These are phyloP conservation scores for Fistulinella cinereoalba DNA, from an alignment of 1,284 basidiomycete species.

Conservation along the genomic window DNA sequence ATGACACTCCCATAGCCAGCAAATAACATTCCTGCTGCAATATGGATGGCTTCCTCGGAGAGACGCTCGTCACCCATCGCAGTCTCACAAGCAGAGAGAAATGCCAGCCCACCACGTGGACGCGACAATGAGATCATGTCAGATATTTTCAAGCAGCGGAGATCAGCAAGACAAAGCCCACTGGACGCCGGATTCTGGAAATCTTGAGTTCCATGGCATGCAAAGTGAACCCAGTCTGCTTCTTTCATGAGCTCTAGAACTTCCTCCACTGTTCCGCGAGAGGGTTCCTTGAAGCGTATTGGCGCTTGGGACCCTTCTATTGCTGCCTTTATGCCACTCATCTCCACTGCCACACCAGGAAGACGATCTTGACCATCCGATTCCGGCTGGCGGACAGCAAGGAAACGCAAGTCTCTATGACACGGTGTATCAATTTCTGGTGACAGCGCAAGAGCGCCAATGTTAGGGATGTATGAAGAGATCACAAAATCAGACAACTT, in stretches of 20 bases:
- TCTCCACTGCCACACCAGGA: neutral
- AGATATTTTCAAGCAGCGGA: neutral
- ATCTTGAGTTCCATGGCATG: neutral
- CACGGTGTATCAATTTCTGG: neutral
- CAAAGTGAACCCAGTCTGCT: neutral
- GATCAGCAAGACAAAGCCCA: neutral
- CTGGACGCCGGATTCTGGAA: neutral
- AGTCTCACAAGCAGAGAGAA: neutral
- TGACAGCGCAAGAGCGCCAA: neutral
- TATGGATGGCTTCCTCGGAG: neutral
- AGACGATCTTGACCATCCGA: neutral
- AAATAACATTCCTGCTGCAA: neutral
- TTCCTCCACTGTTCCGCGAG: neutral
- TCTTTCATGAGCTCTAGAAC: neutral
- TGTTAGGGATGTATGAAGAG: neutral
- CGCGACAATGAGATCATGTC: neutral
- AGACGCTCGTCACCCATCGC: neutral
- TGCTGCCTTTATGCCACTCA: neutral
- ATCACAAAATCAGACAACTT: neutral
- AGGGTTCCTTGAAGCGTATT: neutral
- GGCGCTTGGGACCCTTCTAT: neutral
- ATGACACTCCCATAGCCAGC: neutral
- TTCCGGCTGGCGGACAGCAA: neutral
- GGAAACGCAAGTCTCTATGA: neutral
- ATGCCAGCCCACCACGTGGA: neutral